phyloP scores from a whole-genome alignment of 2,329 filamentous ascomycete genomes.

The Helotiales sp. region DNA sequence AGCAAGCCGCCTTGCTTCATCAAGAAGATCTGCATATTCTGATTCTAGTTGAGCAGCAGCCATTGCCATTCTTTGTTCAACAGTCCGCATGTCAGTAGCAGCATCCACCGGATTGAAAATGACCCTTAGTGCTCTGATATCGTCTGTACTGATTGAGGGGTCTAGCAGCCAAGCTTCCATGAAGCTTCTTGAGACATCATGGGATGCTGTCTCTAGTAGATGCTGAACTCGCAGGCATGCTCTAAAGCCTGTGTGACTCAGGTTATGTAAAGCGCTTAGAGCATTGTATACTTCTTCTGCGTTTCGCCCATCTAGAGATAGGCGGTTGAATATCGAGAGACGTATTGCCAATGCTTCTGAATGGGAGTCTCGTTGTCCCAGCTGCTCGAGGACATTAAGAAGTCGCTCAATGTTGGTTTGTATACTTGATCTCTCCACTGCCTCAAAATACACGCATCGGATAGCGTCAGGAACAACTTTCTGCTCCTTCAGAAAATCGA shows the following conservation, averaged over 20 bases:
- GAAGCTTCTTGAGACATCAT: not conserved
- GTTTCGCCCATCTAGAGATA: not conserved
- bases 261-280: not conserved
- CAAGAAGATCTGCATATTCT: slow-evolving; percentile 10
- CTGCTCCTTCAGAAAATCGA: not conserved
- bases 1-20: slow-evolving; percentile 10
- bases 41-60: slow-evolving; percentile 4
- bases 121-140: not conserved
- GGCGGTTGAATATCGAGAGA: not conserved
- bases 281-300: not conserved
- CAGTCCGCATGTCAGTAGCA: not conserved
- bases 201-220: not conserved
- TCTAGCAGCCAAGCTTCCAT: not conserved
- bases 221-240: not conserved
- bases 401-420: not conserved
- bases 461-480: not conserved
- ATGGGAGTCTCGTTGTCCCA: not conserved
- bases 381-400: not conserved
- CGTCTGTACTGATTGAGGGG: not conserved
- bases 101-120: not conserved
- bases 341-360: too few species aligned
- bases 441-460: not conserved
- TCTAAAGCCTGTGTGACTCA: not conserved
- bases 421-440: too few species aligned
- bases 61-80: not conserved